Evolutionary conservation across 352 stramenopile genomes (phyloP).

Genomic region (Aphanomyces euteiches): DNA sequence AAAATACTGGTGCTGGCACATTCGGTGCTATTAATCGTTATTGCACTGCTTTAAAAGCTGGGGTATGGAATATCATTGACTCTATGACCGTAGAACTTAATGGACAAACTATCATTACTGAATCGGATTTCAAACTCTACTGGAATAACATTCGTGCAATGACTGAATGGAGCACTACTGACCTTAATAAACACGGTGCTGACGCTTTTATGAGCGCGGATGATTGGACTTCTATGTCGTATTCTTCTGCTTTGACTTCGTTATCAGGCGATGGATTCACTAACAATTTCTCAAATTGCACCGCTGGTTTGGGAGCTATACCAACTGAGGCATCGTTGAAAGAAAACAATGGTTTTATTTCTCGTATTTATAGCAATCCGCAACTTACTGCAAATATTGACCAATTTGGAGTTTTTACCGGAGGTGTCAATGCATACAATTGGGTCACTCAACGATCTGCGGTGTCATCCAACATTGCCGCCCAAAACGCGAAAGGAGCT

Average conservation of each 20-base stretch:
- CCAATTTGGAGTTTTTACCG: not conserved
- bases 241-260: not conserved
- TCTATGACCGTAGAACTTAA: slow-evolving; percentile 34
- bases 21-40: slow-evolving; percentile 32
- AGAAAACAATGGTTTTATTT: not conserved
- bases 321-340: too few species aligned
- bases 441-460: slow-evolving; percentile 2
- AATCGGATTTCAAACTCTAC: slow-evolving; percentile 34
- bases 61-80: slow-evolving; percentile 39
- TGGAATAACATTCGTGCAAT: slow-evolving; percentile 38
- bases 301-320: not conserved
- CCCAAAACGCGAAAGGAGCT: slow-evolving; percentile 10
- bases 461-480: not conserved
- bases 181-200: slow-evolving; percentile 38
- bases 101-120: slow-evolving; percentile 32
- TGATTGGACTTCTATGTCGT: slow-evolving; percentile 27
- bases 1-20: slow-evolving; percentile 23
- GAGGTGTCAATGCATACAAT: not conserved
- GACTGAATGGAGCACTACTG: slow-evolving; percentile 30
- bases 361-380: slow-evolving; percentile 26
- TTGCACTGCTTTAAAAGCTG: slow-evolving; percentile 32
- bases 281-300: slow-evolving; percentile 28
- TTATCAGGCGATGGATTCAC: slow-evolving; percentile 32
- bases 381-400: slow-evolving; percentile 12
- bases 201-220: slow-evolving; percentile 36